A percentile compares a stretch with the other conserved stretches of the same genome.
Evolutionary conservation across 2,329 filamentous ascomycete species (phyloP).

Genomic region (Akanthomyces lecanii): DNA sequence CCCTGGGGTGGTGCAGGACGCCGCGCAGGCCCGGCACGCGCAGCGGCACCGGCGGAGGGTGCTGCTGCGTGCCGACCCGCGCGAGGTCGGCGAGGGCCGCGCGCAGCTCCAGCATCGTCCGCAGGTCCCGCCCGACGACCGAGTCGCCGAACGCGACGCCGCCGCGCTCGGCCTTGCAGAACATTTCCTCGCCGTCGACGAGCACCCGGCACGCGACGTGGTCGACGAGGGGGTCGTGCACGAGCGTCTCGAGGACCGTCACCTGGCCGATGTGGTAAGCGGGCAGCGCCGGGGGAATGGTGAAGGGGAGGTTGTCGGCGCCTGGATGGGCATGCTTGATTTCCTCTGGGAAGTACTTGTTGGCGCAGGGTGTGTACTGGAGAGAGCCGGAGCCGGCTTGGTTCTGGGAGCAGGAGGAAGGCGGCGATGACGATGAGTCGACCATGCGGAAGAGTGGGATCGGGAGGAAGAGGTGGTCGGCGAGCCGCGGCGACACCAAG

Average conservation of each 20-base stretch:
- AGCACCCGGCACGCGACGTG: slow-evolving; percentile 12
- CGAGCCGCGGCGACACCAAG: not conserved
- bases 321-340: not conserved
- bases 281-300: not conserved
- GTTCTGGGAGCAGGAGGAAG: too few relatives aligned
- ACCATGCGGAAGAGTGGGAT: not conserved
- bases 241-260: slow-evolving; percentile 6
- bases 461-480: slow-evolving; percentile 9
- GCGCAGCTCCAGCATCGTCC: slow-evolving; percentile 6
- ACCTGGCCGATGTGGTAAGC: not conserved
- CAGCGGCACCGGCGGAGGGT: not conserved
- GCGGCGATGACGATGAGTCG: not conserved
- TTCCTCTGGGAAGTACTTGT: not conserved
- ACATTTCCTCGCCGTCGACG: slow-evolving; percentile 10
- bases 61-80: too few relatives aligned
- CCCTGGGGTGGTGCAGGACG: slow-evolving; percentile 5
- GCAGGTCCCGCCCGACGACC: slow-evolving; percentile 10
- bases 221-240: not conserved
- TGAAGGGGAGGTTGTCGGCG: slow-evolving; percentile 2
- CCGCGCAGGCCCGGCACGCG: slow-evolving; percentile 6
- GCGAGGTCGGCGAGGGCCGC: not conserved
- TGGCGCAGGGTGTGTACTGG: not conserved
- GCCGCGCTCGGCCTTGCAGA: slow-evolving; percentile 16
- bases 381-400: not conserved
- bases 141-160: slow-evolving; percentile 15